Evolutionary conservation across 768 basidiomycete species (phyloP), one percentile per base, ranked within the genome.

Genomic region (Xerocomus spinulosus): DNA sequence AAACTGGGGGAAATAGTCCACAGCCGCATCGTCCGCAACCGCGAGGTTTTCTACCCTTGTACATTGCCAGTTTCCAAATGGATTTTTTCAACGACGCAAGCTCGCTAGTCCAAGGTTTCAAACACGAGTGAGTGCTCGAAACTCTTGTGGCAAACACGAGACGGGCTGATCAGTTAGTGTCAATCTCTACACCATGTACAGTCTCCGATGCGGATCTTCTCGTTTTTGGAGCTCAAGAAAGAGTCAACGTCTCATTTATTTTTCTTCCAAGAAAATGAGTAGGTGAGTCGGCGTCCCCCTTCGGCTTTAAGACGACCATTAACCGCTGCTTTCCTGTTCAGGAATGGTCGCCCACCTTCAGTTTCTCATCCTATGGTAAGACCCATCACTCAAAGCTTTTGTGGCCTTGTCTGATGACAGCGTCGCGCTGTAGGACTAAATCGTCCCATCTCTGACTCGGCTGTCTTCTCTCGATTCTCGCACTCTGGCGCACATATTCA

Each of bases 11-110:
- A 64, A 9, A 67, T 78, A 0, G 59, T 83, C 14, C 59, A 58
- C 12, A 74, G 68, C 38, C 83, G 80, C 56, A 79, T 79, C 63
- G 69, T 73, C 5, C 62, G 68, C 3, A 75, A 85, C 51, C 81
- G 78, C 21, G 71, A 68, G 3, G 80, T 85, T 59, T 73, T 70
- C 33, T 81, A 85, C 81, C 83, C 0, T 48, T 85, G 23, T 83
- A 75, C 68, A 72, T 59, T 0, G 71, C 74, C n/a, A 70, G 72
- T 44, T 82, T 82, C 14, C 72, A 68, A n/a, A 68, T 85, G 56
- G 79, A 8, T 71, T 85, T 24, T 83, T 79, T 59, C 80, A 82
- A 76, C 85, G 81, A 80, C 82, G 82, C 60, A 78, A 82, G 42
- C 68, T 85, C 28, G 62, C 82, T 58, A 83, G 80, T 12, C 83